A percentile compares a stretch with the other conserved stretches of the same genome.
These are phyloP conservation scores for Ascochyta clinopodiicola DNA, from an alignment of 2,329 filamentous ascomycete genomes.

Conservation along the genomic window DNA sequence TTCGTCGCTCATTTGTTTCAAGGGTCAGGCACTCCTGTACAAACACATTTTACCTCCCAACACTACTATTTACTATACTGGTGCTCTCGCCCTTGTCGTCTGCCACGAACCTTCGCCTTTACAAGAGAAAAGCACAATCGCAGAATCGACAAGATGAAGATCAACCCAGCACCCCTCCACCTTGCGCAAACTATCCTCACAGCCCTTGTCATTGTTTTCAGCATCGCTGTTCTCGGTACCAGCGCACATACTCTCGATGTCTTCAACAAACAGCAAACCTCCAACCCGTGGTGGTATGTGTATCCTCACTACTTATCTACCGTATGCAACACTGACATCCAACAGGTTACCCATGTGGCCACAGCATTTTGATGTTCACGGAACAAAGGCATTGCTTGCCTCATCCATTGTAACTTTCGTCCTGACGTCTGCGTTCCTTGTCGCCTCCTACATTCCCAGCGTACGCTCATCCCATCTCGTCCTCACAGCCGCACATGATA, in stretches of 20 bases:
- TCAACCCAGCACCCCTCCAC: conserved; percentile 48
- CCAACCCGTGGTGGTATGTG: conserved; percentile 53
- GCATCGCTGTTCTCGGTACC: conserved; percentile 52
- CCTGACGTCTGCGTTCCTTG: conserved; percentile 47
- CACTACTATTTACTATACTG: conserved; percentile 6
- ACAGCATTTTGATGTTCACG: conserved; percentile 54
- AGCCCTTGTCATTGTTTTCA: conserved; percentile 49
- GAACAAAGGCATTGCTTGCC: conserved; percentile 52
- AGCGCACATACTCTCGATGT: conserved; percentile 52
- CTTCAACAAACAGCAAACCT: conserved; percentile 51
- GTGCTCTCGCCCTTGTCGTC: neutral
- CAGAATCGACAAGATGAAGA: conserved; percentile 36
- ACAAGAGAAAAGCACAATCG: neutral
- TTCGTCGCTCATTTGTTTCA: conserved; percentile 30
- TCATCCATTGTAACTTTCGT: conserved; percentile 48
- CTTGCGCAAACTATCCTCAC: conserved; percentile 44
- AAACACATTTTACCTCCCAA: neutral
- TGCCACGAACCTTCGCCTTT: neutral
- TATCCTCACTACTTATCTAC: neutral
- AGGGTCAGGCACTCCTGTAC: conserved; percentile 35
- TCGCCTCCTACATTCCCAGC: conserved; percentile 43
- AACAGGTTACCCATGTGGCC: conserved; percentile 53
- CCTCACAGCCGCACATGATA: neutral
- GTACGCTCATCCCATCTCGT: conserved; percentile 25
- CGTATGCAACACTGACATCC: neutral